Percentiles rank a stretch among this genome's conserved stretches.
These are phyloP conservation scores for Naganishia antarctica DNA, from an alignment of 768 basidiomycete species.

Conservation along the genomic window DNA sequence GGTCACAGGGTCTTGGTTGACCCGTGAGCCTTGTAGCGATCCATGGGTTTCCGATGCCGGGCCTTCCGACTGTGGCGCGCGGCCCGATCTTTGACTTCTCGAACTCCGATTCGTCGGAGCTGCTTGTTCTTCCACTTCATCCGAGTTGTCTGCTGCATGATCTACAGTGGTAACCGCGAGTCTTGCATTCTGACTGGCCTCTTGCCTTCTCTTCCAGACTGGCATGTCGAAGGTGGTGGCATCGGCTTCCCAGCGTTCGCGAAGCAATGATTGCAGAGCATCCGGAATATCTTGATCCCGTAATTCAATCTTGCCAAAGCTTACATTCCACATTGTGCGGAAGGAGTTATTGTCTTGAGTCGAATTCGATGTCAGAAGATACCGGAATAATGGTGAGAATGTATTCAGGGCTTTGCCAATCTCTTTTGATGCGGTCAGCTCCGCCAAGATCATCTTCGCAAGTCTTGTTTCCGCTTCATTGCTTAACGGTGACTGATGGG, in stretches of 20 bases:
- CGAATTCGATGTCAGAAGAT: neutral
- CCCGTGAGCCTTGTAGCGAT: neutral
- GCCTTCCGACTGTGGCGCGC: too few relatives aligned
- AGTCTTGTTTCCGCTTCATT: neutral
- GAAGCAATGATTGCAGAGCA: neutral
- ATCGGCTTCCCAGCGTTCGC: neutral
- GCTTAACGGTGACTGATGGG: neutral
- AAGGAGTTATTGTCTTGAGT: neutral
- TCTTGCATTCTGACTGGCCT: constrained; percentile 2
- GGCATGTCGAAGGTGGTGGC: neutral
- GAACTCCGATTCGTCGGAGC: too few relatives aligned
- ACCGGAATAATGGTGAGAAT: neutral
- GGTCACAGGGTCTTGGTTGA: neutral
- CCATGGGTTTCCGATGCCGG: too few relatives aligned
- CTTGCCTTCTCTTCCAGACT: neutral
- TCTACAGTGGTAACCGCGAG: neutral
- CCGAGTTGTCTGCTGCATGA: neutral
- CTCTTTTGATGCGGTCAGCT: neutral
- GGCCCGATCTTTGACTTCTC: too few relatives aligned
- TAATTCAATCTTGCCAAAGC: neutral
- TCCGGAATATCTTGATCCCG: neutral
- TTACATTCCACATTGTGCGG: constrained; percentile 3
- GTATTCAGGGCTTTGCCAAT: neutral
- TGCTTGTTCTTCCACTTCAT: constrained; percentile 1
- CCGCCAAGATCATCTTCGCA: neutral